Evolutionary conservation across 2,329 filamentous ascomycete genomes (phyloP).

Genomic region (Pseudogymnoascus destructans): DNA sequence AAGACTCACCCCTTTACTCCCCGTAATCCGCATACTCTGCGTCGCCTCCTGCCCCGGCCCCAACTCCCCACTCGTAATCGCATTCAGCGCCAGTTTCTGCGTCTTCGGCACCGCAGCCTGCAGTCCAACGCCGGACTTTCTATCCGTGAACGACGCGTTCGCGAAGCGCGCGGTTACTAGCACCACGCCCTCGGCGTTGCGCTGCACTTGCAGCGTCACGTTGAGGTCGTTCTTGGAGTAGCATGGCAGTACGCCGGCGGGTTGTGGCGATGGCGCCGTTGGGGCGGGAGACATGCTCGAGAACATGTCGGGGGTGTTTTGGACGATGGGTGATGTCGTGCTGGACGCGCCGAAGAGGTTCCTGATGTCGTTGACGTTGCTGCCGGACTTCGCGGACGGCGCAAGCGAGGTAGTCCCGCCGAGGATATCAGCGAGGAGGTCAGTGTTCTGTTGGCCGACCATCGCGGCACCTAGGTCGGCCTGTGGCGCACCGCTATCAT

Average conservation of each 20-base stretch:
- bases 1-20: slow-evolving; percentile 73
- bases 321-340: slow-evolving; percentile 33
- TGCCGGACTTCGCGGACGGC: slow-evolving; percentile 33
- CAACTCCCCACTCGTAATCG: slow-evolving; percentile 71
- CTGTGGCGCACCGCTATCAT: slow-evolving; percentile 46
- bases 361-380: slow-evolving; percentile 66
- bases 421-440: slow-evolving; percentile 83
- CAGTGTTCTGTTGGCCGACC: slow-evolving; percentile 35
- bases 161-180: slow-evolving; percentile 76
- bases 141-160: slow-evolving; percentile 54
- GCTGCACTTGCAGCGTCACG: slow-evolving; percentile 71
- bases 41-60: slow-evolving; percentile 68
- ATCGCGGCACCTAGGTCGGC: slow-evolving; percentile 38
- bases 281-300: slow-evolving; percentile 37
- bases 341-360: slow-evolving; percentile 58
- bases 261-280: slow-evolving; percentile 26
- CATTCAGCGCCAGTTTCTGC: slow-evolving; percentile 84
- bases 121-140: slow-evolving; percentile 63
- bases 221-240: slow-evolving; percentile 79
- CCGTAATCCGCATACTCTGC: slow-evolving; percentile 78
- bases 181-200: slow-evolving; percentile 64
- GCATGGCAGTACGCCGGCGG: slow-evolving; percentile 47
- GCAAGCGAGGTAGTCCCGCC: slow-evolving; percentile 50
- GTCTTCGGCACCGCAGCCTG: slow-evolving; percentile 95
- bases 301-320: slow-evolving; percentile 38